Conservation (phyloP, 2,329 filamentous ascomycete species). For the Colletotrichum sp. region DNA sequence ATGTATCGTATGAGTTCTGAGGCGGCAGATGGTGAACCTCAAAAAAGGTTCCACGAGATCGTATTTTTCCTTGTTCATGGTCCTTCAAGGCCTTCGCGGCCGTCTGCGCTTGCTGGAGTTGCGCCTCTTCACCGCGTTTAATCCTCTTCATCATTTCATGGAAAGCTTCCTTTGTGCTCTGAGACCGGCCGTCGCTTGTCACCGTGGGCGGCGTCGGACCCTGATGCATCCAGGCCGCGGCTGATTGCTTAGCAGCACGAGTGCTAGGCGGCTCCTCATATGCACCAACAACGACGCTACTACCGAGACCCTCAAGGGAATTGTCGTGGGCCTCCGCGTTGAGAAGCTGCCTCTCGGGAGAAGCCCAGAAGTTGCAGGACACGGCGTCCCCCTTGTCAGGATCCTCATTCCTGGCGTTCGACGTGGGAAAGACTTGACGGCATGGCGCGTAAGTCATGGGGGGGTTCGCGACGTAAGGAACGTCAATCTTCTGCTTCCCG, state of each 20-base stretch:
- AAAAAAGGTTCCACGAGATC: no score
- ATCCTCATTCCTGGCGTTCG: neutral
- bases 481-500: neutral
- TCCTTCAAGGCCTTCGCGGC: neutral
- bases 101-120: accelerated
- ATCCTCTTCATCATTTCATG: neutral
- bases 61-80: no score
- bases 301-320: neutral
- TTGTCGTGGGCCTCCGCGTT: neutral
- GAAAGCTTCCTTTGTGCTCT: neutral
- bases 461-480: neutral
- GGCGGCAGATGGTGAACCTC: neutral
- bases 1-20: neutral
- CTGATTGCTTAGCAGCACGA: neutral
- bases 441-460: neutral
- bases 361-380: neutral
- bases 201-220: neutral
- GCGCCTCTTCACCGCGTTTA: neutral
- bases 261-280: neutral
- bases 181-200: neutral
- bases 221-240: neutral
- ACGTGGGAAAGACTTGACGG: neutral
- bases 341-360: neutral
- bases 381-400: neutral
- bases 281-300: no score